phyloP scores from a whole-genome alignment of 495 filamentous ascomycete species.

The Viridothelium virens region DNA sequence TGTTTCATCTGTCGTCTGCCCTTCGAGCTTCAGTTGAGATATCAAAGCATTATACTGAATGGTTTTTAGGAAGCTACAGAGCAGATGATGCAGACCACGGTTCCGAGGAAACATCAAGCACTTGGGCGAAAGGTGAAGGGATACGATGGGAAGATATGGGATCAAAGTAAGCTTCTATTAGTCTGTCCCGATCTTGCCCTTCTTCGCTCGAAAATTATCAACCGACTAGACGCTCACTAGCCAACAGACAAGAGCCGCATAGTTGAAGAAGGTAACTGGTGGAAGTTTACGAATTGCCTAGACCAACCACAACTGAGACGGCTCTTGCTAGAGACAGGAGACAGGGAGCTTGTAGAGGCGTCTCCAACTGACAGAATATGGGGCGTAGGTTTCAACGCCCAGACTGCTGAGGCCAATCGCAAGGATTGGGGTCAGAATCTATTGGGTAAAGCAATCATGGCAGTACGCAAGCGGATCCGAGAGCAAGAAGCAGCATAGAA shows the following conservation, averaged over 20 bases:
- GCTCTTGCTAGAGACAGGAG: conserved; percentile 49
- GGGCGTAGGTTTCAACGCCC: conserved; percentile 55
- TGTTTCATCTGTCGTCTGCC: background rate
- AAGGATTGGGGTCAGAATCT: conserved; percentile 58
- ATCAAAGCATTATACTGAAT: background rate
- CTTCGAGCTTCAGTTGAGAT: no score
- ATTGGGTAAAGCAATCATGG: conserved; percentile 52
- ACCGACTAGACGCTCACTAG: background rate
- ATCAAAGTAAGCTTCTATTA: conserved; percentile 26
- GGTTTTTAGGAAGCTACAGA: conserved; percentile 23
- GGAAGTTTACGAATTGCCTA: conserved; percentile 48
- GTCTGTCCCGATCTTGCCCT: background rate
- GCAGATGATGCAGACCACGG: conserved; percentile 32
- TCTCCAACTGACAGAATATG: conserved; percentile 55
- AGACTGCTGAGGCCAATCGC: conserved; percentile 42
- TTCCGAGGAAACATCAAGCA: conserved; percentile 39
- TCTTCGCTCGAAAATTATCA: background rate
- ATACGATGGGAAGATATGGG: conserved; percentile 51
- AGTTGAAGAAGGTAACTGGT: conserved; percentile 52
- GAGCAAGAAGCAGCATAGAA: conserved; percentile 17
- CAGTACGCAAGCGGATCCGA: conserved; percentile 41
- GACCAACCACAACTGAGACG: conserved; percentile 33
- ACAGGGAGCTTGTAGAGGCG: conserved; percentile 52
- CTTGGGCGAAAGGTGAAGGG: conserved; percentile 50
- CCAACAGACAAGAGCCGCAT: conserved; percentile 43